Evolutionary conservation across 305 asterid species (phyloP).

Genomic region (Vinca major): DNA sequence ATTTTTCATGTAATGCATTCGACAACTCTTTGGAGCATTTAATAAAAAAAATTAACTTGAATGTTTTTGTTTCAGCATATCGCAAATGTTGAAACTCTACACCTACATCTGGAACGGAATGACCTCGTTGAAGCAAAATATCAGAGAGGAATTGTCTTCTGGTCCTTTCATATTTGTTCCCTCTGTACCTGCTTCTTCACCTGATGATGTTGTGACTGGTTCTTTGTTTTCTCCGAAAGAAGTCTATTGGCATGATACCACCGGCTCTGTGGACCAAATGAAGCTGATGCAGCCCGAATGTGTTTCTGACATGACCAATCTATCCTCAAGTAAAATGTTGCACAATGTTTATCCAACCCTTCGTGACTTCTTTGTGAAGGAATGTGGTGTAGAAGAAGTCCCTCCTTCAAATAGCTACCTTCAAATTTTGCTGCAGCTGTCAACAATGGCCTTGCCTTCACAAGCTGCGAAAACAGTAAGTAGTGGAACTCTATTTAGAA

Average conservation of each 20-base stretch:
- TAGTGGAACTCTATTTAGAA: neutral
- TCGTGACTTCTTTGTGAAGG: slow-evolving; percentile 76
- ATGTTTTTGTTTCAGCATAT: slow-evolving; percentile 41
- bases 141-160: slow-evolving; percentile 43
- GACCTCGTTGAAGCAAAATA: slow-evolving; percentile 45
- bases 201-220: slow-evolving; percentile 61
- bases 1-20: neutral
- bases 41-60: slow-evolving; percentile 6
- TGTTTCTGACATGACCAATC: slow-evolving; percentile 24
- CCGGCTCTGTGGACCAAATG: slow-evolving; percentile 40
- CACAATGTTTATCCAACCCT: slow-evolving; percentile 57
- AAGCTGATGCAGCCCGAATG: slow-evolving; percentile 27
- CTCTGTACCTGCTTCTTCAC: slow-evolving; percentile 28
- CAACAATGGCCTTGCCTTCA: slow-evolving; percentile 55
- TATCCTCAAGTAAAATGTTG: slow-evolving; percentile 38
- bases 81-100: slow-evolving; percentile 85
- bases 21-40: too few relatives aligned
- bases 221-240: slow-evolving; percentile 56
- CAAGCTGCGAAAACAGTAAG: slow-evolving; percentile 72
- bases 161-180: slow-evolving; percentile 90
- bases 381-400: slow-evolving; percentile 66
- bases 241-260: slow-evolving; percentile 72
- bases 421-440: slow-evolving; percentile 60
- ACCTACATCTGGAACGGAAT: slow-evolving; percentile 64
- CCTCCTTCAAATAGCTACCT: slow-evolving; percentile 67